Conservation (phyloP, 2,329 filamentous ascomycete genomes). For the Pseudocercospora macadamiae region DNA sequence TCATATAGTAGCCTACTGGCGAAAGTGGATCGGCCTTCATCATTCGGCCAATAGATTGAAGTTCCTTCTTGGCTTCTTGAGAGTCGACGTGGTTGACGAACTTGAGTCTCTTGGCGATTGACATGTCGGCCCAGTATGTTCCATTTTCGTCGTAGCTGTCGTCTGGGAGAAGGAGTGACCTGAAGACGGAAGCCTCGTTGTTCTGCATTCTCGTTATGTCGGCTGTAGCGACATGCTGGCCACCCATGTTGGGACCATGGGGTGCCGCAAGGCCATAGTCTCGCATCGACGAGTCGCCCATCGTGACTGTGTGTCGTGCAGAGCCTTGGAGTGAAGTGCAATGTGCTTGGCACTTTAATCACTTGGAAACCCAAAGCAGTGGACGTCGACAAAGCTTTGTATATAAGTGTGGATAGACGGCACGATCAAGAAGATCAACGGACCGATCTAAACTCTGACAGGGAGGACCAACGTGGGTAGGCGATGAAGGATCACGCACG, state of each 20-base stretch:
- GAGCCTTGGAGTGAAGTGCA: neutral
- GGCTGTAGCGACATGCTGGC: slow-evolving; percentile 48
- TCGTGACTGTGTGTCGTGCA: slow-evolving; percentile 12
- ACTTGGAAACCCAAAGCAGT: neutral
- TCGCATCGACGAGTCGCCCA: slow-evolving; percentile 44
- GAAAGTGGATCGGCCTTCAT: slow-evolving; percentile 83
- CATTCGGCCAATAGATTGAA: slow-evolving; percentile 71
- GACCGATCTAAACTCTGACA: slow-evolving; percentile 3
- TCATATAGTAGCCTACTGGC: slow-evolving; percentile 83
- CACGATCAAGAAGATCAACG: slow-evolving; percentile 1
- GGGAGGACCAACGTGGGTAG: slow-evolving; percentile 1
- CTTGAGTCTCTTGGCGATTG: slow-evolving; percentile 66
- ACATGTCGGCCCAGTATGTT: slow-evolving; percentile 90
- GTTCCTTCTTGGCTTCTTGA: slow-evolving; percentile 70
- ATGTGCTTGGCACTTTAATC: neutral
- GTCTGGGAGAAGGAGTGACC: slow-evolving; percentile 80
- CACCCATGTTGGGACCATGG: slow-evolving; percentile 52
- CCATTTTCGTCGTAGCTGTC: slow-evolving; percentile 84
- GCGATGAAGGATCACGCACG: slow-evolving; percentile 4
- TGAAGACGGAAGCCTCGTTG: slow-evolving; percentile 68
- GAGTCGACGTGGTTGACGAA: slow-evolving; percentile 78
- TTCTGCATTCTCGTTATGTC: slow-evolving; percentile 55
- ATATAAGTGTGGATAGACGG: slow-evolving; percentile 3
- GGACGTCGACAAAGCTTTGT: slow-evolving; percentile 1
- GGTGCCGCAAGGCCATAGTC: slow-evolving; percentile 53